phyloP scores from a whole-genome alignment of 148 eudicot genomes.

The Camellia sinensis region DNA sequence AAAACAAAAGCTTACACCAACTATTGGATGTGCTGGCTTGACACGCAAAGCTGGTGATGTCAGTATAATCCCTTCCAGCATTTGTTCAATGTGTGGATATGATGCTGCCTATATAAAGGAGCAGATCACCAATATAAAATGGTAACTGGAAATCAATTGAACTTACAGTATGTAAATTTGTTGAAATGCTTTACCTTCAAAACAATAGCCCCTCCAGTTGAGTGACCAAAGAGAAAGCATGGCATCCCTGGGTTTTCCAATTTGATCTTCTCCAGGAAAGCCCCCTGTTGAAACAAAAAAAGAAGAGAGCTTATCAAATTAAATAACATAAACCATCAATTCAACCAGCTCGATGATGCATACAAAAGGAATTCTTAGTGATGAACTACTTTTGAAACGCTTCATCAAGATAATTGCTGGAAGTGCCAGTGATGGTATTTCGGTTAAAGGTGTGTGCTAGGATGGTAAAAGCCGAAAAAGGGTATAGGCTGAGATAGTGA shows the following conservation, averaged over 20 bases:
- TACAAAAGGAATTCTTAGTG: slow-evolving; percentile 11
- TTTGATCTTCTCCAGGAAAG: slow-evolving; percentile 67
- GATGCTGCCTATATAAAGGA: slow-evolving; percentile 45
- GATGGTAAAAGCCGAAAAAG: not conserved
- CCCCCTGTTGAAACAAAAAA: slow-evolving; percentile 38
- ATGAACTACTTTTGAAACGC: slow-evolving; percentile 1
- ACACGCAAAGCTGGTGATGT: slow-evolving; percentile 97
- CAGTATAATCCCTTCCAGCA: slow-evolving; percentile 77
- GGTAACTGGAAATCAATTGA: not conserved
- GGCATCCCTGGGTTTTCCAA: slow-evolving; percentile 71
- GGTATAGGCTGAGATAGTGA: not conserved
- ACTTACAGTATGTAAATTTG: not conserved
- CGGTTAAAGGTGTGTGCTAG: not conserved
- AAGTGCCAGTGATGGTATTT: not conserved
- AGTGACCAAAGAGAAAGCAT: slow-evolving; percentile 91
- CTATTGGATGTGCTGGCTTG: slow-evolving; percentile 86
- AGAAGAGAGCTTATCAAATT: slow-evolving; percentile 11
- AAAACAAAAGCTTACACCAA: slow-evolving; percentile 50
- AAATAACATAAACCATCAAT: slow-evolving; percentile 1
- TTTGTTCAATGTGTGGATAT: slow-evolving; percentile 46
- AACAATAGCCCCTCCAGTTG: slow-evolving; percentile 91
- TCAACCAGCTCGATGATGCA: not conserved
- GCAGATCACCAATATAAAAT: not conserved
- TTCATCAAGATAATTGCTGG: not conserved
- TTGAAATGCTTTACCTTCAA: slow-evolving; percentile 50